Percentiles rank a stretch among this genome's conserved stretches.
These are phyloP conservation scores for Xylariaceae sp. DNA, from an alignment of 2,329 filamentous ascomycete genomes.

Conservation along the genomic window DNA sequence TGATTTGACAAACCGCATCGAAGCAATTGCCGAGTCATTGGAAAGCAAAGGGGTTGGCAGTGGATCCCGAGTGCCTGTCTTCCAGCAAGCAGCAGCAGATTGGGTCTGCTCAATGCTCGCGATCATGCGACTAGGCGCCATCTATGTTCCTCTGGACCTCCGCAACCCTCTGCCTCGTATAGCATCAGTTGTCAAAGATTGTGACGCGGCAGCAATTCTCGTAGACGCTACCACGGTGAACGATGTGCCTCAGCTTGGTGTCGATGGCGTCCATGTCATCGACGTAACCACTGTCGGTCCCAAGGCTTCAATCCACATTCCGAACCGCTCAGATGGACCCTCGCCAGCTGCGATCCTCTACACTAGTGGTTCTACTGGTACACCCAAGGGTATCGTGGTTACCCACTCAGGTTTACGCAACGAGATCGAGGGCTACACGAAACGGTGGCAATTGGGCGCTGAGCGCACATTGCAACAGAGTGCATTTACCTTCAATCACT, in stretches of 20 bases:
- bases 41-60: constrained; percentile 5
- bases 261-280: constrained; percentile 2
- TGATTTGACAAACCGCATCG: constrained; percentile 29
- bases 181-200: constrained; percentile 25
- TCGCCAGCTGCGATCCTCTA: constrained; percentile 24
- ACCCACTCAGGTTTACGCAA: constrained; percentile 28
- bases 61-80: constrained; percentile 31
- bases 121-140: constrained; percentile 31
- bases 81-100: constrained; percentile 22
- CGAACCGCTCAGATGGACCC: not conserved
- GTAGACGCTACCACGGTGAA: constrained; percentile 4
- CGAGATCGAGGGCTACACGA: constrained; percentile 23
- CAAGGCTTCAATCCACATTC: not conserved
- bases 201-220: constrained; percentile 32
- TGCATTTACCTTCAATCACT: constrained; percentile 40
- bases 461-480: constrained; percentile 39
- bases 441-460: constrained; percentile 15
- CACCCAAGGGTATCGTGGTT: constrained; percentile 36
- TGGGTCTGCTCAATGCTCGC: constrained; percentile 16
- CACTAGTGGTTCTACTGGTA: constrained; percentile 19
- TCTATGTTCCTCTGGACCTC: constrained; percentile 36
- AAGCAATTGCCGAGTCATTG: constrained; percentile 34
- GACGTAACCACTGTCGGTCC: constrained; percentile 1
- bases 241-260: not conserved
- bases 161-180: constrained; percentile 28